Evolutionary conservation across 805 yeast genomes (phyloP), one percentile per base, ranked within the genome.

Genomic region (Yamadazyma phyllophila): DNA sequence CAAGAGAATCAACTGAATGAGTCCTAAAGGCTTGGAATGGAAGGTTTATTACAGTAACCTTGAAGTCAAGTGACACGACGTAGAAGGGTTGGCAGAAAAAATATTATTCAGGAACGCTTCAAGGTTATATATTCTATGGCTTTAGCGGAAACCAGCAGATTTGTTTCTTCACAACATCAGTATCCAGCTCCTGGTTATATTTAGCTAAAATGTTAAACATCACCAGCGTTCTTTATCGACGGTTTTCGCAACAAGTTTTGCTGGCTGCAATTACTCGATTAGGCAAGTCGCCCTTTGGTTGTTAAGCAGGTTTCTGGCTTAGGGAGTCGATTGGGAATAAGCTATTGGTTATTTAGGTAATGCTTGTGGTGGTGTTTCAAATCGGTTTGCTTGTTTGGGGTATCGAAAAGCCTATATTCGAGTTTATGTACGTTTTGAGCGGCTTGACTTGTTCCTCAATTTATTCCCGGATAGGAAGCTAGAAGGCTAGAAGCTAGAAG

Each of bases 1-100:
- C n/a, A 30, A 17, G 42, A 50, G 36, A 11, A 32, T 50, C 53
- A 50, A 50, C 7, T 44, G 30, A 50, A 50, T 50, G 53, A 50
- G 41, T 50, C 53, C 50, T 33, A 41, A 27, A 26, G n/a, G 11
- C 27, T 10, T 36, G 6, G 32, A 7, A 29, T 29, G 4, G 32
- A n/a, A n/a, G n/a, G n/a, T n/a, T n/a, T n/a, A n/a, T n/a, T n/a
- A n/a, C n/a, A n/a, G n/a, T 29, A 29, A 29, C 32, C 32, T 29
- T 12, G 20, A 33, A 29, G 32, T 29, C 32, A 13, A 12, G 32
- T 12, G 31, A 24, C 15, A n/a, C 4, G 39, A 13, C n/a, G 31
- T 26, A n/a, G 16, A 26, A 7, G 31, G 30, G 31, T 13, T 13
- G 14, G 12, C n/a, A n/a, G 16, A 26, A 16, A 15, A 27, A 27